These are phyloP conservation scores for Gamarada debralockiae DNA, from an alignment of 495 filamentous ascomycete genomes.

Conservation along the genomic window DNA sequence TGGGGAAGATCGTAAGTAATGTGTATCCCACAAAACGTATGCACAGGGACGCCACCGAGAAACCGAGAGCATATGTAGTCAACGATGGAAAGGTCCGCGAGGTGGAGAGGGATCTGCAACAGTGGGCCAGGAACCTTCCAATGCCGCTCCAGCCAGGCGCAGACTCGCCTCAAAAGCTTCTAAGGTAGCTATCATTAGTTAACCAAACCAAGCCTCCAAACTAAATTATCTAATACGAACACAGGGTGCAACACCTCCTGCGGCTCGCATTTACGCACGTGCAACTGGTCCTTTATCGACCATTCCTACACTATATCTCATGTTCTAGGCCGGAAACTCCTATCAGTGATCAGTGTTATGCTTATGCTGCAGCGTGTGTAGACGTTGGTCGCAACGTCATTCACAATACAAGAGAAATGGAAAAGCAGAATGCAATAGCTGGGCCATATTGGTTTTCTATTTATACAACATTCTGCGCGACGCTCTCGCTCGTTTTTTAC, in stretches of 20 bases:
- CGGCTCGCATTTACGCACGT: slow-evolving; percentile 69
- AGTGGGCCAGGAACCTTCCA: slow-evolving; percentile 66
- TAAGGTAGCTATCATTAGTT: slow-evolving; percentile 48
- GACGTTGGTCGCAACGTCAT: slow-evolving; percentile 71
- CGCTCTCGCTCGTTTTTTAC: slow-evolving; percentile 10
- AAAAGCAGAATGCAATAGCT: slow-evolving; percentile 57
- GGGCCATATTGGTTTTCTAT: slow-evolving; percentile 77
- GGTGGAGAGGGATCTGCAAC: slow-evolving; percentile 64
- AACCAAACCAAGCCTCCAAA: neutral
- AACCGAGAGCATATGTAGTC: slow-evolving; percentile 51
- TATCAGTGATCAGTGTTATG: slow-evolving; percentile 57
- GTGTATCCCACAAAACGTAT: slow-evolving; percentile 68
- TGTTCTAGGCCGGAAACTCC: slow-evolving; percentile 37
- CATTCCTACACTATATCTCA: slow-evolving; percentile 73
- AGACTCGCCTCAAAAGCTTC: slow-evolving; percentile 54
- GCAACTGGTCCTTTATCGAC: slow-evolving; percentile 73
- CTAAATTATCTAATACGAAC: slow-evolving; percentile 23
- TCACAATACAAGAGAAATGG: slow-evolving; percentile 69
- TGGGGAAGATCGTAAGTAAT: slow-evolving; percentile 66
- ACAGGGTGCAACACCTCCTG: slow-evolving; percentile 63
- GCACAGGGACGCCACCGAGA: slow-evolving; percentile 38
- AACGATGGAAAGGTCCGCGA: slow-evolving; percentile 68
- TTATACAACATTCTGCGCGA: slow-evolving; percentile 43
- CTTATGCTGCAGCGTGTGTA: slow-evolving; percentile 59
- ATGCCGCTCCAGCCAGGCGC: slow-evolving; percentile 57